Percentiles rank a stretch among this genome's conserved stretches.
Evolutionary conservation across 2,329 filamentous ascomycete species (phyloP).

Genomic region (Aspergillus hiratsukae): DNA sequence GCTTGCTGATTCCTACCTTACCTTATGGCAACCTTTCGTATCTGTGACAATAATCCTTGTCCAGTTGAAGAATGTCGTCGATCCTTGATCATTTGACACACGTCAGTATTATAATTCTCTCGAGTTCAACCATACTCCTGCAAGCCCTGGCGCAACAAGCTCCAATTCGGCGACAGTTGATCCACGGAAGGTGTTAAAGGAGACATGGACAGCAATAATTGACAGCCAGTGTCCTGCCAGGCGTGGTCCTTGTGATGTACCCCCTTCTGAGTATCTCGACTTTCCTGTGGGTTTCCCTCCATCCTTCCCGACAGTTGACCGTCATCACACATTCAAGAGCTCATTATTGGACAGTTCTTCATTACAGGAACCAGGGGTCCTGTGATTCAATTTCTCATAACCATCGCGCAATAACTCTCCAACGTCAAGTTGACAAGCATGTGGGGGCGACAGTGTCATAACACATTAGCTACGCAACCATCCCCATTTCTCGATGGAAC

Average conservation of each 20-base stretch:
- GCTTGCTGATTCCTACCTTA: neutral
- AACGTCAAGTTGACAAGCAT: constrained; percentile 21
- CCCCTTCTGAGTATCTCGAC: neutral
- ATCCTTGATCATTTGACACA: constrained; percentile 14
- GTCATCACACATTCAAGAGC: neutral
- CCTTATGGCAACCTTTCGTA: neutral
- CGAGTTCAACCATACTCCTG: neutral
- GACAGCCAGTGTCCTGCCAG: neutral
- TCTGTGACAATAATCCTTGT: neutral
- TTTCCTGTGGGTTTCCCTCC: neutral
- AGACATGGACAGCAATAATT: neutral
- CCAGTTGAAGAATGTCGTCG: neutral
- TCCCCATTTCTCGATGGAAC: neutral
- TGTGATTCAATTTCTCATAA: neutral
- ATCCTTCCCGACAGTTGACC: neutral
- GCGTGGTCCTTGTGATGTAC: neutral
- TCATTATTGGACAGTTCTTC: neutral
- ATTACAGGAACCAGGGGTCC: neutral
- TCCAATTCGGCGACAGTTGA: constrained; percentile 8
- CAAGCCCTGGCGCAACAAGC: neutral
- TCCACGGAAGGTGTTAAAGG: constrained; percentile 9
- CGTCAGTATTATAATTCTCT: constrained; percentile 20
- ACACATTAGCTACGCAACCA: neutral
- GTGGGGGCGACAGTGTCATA: neutral
- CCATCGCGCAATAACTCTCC: constrained; percentile 11